Percentiles rank a stretch among this genome's conserved stretches.
phyloP scores from a whole-genome alignment of 2,329 filamentous ascomycete genomes.

The Microsporum canis region DNA sequence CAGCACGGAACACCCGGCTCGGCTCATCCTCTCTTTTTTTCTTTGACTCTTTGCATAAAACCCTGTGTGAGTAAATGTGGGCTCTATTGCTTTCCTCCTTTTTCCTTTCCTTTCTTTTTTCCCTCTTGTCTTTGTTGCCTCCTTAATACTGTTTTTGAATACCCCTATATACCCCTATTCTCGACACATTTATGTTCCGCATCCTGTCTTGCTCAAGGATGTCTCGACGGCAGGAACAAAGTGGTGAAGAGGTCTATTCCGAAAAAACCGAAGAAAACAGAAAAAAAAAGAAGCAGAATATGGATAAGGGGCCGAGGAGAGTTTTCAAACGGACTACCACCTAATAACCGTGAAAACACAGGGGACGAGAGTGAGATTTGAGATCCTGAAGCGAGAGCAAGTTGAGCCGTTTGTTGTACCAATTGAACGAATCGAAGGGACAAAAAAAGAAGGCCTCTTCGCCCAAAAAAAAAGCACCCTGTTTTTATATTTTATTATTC shows the following conservation, averaged over 20 bases:
- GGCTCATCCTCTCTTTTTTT: conserved; percentile 24
- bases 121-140: conserved; percentile 6
- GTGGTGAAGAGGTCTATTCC: conserved; percentile 1
- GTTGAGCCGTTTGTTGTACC: not conserved
- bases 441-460: not conserved
- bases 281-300: not conserved
- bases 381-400: not conserved
- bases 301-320: not conserved
- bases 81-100: not conserved
- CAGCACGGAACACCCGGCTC: conserved; percentile 7
- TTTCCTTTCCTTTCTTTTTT: not conserved
- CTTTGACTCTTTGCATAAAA: conserved; percentile 17
- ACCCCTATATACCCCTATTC: conserved; percentile 11
- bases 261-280: not conserved
- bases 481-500: not conserved
- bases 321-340: not conserved
- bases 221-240: not conserved
- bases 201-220: not conserved
- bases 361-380: conserved; percentile 1
- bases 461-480: not conserved
- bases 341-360: not conserved
- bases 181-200: conserved; percentile 8
- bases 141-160: conserved; percentile 10
- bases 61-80: conserved; percentile 10
- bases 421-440: not conserved